Base-by-base conservation (phyloP, 768 basidiomycete genomes). In the Amanita muscaria region DNA sequence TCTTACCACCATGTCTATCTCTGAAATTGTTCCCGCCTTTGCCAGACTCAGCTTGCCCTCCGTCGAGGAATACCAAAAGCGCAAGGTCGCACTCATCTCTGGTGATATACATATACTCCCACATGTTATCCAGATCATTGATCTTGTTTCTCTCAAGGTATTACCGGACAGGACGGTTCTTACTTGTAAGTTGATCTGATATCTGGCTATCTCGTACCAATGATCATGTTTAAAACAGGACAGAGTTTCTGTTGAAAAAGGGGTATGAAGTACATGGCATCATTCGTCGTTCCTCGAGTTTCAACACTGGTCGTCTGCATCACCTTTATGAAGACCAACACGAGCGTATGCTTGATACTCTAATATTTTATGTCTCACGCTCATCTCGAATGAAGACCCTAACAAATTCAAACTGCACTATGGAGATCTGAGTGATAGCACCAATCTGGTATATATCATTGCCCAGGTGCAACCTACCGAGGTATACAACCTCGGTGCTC, bases 401-500 rank as follows among this genome's bases (percentile, higher is more conserved):
- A 78, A 69, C 66, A 83, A 80, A 57, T 81, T 91, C 67, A 84
- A 83, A 61, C 61, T 88, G 47, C 90, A 92, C 65, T 89, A 93
- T 52, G 90, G 90, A 54, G 91, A 97, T 67, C 73, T 94, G 57
- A 84, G 87, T 56, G 93, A 98, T 69, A 89, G 86, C 65, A 96
- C 93, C 57, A 97, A 97, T 61, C 80, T 98, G 50, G 93, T 96
- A 35, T 92, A 92, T 66, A 85, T 97, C 69, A 83, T 98, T 61
- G 85, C 94, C 3, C 82, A 89, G 56, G 91, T 96, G 44, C 87
- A 87, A 62, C 93, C 93, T 2, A 83, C 90, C 16, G 94, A 98
- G 66, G 83, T 98, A 49, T 98, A 96, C 78, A 98, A 97, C 64
- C 83, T 98, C 42, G 93, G 91, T 35, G 93, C 93, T 12, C 93